Percentiles rank a stretch among this genome's conserved stretches.
phyloP scores from a whole-genome alignment of 305 asterid genomes.

The Fraxinus platypoda region DNA sequence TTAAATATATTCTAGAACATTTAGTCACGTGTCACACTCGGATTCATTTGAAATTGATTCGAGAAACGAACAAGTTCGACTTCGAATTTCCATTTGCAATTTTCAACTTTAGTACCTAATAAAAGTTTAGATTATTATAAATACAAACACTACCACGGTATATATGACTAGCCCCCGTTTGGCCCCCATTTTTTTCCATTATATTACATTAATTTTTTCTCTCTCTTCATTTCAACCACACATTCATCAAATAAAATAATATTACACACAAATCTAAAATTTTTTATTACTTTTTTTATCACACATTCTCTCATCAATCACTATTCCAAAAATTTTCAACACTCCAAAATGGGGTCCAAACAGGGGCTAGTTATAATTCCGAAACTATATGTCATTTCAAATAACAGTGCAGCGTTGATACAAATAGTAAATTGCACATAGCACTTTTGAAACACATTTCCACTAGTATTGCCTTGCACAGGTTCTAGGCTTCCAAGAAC shows the following conservation, averaged over 20 bases:
- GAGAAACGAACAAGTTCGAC: background rate
- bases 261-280: no score
- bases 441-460: background rate
- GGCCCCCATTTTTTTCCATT: no score
- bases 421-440: background rate
- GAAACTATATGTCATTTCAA: background rate
- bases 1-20: background rate
- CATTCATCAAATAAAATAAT: no score
- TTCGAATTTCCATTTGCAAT: background rate
- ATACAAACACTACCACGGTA: background rate
- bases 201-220: no score
- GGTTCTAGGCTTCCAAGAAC: background rate
- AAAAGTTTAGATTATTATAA: no score
- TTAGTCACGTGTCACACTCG: background rate
- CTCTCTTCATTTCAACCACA: no score
- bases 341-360: no score
- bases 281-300: no score
- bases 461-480: background rate
- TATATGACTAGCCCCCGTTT: no score
- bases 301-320: no score
- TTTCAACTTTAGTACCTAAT: background rate
- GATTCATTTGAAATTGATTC: background rate
- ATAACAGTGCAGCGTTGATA: background rate
- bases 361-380: background rate
- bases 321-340: no score